phyloP scores from a whole-genome alignment of 192 early-diverging fungal genomes.

The Dispira simplex region DNA sequence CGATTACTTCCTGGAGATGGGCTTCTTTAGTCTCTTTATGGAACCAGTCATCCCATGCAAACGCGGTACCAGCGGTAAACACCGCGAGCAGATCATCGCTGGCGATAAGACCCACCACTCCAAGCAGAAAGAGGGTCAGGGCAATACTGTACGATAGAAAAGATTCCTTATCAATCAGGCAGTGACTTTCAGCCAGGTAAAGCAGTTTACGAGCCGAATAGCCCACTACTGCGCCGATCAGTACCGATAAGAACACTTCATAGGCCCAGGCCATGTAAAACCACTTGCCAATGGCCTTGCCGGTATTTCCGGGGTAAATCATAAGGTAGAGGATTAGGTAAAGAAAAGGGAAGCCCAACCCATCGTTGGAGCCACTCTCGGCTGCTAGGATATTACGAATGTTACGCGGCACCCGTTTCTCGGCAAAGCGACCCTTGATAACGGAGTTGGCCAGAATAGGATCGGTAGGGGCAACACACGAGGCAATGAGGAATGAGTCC shows the following conservation, averaged over 20 bases:
- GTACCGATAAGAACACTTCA: conserved; percentile 50
- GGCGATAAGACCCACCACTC: conserved; percentile 53
- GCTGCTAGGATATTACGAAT: conserved; percentile 58
- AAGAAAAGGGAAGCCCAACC: conserved; percentile 73
- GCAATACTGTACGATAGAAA: conserved; percentile 72
- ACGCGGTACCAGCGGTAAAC: conserved; percentile 62
- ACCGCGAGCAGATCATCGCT: conserved; percentile 63
- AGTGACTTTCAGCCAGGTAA: conserved; percentile 40
- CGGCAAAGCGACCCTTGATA: conserved; percentile 86
- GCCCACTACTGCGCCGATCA: conserved; percentile 60
- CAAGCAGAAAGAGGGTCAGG: conserved; percentile 49
- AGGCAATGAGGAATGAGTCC: conserved; percentile 58
- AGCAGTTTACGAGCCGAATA: conserved; percentile 49
- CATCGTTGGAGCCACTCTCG: conserved; percentile 83
- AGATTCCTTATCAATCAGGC: conserved; percentile 78
- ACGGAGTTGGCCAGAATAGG: conserved; percentile 85
- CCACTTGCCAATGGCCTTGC: conserved; percentile 63
- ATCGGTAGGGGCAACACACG: conserved; percentile 84
- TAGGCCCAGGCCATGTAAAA: conserved; percentile 59
- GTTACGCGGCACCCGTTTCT: conserved; percentile 65
- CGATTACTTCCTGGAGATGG: conserved; percentile 81
- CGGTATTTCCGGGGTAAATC: conserved; percentile 24
- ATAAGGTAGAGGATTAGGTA: conserved; percentile 58
- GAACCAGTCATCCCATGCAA: conserved; percentile 91
- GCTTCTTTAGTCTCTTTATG: conserved; percentile 62